Evolutionary conservation across 352 stramenopile species (phyloP).

Genomic region (Phytophthora idaei): DNA sequence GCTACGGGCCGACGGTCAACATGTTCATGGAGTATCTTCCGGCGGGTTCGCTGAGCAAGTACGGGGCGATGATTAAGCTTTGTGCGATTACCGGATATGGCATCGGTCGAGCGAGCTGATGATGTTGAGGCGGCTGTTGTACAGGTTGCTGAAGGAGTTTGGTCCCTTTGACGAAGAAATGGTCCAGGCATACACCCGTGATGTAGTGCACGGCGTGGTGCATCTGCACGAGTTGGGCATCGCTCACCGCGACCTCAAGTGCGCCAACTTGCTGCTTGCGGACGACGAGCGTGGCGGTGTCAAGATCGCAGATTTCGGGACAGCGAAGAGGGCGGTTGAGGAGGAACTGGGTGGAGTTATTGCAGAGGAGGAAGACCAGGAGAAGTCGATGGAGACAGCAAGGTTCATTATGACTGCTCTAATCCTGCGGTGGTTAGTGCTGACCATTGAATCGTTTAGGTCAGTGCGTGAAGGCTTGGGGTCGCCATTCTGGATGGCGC

Average conservation of each 20-base stretch:
- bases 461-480: conserved; percentile 80
- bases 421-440: background rate
- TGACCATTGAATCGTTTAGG: conserved; percentile 25
- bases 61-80: background rate
- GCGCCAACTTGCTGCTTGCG: conserved; percentile 82
- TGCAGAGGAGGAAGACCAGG: conserved; percentile 15
- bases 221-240: conserved; percentile 80
- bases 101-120: background rate
- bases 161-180: conserved; percentile 70
- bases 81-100: background rate
- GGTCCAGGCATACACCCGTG: conserved; percentile 55
- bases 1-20: conserved; percentile 55
- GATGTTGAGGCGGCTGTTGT: background rate
- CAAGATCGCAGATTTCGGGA: conserved; percentile 90
- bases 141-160: conserved; percentile 83
- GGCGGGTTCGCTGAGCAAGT: conserved; percentile 77
- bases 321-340: conserved; percentile 50
- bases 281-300: conserved; percentile 54
- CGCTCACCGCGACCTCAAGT: conserved; percentile 90
- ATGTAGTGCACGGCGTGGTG: conserved; percentile 65
- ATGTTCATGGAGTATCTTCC: conserved; percentile 91
- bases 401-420: conserved; percentile 12
- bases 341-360: background rate
- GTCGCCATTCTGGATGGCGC: conserved; percentile 96
- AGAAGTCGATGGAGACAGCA: conserved; percentile 24